phyloP scores from a whole-genome alignment of 495 filamentous ascomycete genomes.

The Glutinoglossum americanum region DNA sequence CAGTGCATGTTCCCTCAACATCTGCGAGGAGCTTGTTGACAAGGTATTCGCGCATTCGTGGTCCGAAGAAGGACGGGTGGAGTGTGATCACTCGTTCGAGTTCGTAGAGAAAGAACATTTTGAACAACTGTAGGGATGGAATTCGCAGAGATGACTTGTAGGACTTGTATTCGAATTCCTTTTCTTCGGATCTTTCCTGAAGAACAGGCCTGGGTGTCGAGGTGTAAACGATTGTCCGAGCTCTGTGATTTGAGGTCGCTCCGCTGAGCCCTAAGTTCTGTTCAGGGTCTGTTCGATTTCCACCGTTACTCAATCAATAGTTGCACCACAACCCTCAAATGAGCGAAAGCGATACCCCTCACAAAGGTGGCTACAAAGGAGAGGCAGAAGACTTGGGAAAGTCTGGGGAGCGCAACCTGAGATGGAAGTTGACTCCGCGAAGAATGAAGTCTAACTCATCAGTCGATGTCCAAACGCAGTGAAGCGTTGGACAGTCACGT shows the following conservation, averaged over 20 bases:
- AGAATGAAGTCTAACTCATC: conserved; percentile 1
- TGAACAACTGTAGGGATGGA: not conserved
- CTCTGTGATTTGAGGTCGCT: not conserved
- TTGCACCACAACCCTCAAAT: not conserved
- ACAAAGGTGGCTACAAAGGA: not conserved
- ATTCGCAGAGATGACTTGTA: not conserved
- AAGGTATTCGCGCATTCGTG: conserved; percentile 73
- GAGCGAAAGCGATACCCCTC: not conserved
- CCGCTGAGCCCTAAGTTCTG: not conserved
- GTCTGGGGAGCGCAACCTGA: not conserved
- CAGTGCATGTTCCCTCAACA: conserved; percentile 82
- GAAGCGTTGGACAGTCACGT: not conserved
- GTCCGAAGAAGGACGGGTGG: conserved; percentile 90
- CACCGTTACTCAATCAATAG: not conserved
- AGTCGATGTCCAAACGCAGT: not conserved
- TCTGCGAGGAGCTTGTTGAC: conserved; percentile 69
- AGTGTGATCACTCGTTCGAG: conserved; percentile 81
- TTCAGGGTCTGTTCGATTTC: not conserved
- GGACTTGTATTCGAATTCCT: not conserved
- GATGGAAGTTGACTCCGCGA: not conserved
- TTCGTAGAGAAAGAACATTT: conserved; percentile 97
- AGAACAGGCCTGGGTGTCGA: not conserved
- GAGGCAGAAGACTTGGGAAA: too few species aligned
- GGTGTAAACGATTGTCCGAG: not conserved
- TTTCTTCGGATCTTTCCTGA: not conserved